phyloP scores from a whole-genome alignment of 495 filamentous ascomycete species.

The Hyaloscypha bicolor region DNA sequence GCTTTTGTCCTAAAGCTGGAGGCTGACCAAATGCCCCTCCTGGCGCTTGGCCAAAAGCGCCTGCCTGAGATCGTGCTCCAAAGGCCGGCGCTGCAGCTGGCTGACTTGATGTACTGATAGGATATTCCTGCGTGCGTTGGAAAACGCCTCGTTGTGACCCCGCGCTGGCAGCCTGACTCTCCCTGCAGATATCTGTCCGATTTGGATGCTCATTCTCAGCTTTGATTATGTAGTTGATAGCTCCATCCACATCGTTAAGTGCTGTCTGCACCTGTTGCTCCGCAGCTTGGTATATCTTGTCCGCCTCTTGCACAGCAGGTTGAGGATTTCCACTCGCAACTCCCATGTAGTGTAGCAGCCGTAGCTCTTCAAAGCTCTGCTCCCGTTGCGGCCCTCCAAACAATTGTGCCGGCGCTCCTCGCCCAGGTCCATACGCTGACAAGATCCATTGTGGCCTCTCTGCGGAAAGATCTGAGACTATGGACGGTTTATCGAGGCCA shows the following conservation, averaged over 20 bases:
- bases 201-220: conserved; percentile 78
- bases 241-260: conserved; percentile 67
- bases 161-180: conserved; percentile 16
- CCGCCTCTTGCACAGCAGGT: conserved; percentile 68
- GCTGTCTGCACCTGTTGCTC: conserved; percentile 69
- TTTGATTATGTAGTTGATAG: conserved; percentile 69
- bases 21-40: conserved; percentile 29
- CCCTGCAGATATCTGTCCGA: conserved; percentile 68
- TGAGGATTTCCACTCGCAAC: conserved; percentile 60
- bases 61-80: conserved; percentile 9
- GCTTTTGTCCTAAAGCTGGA: conserved; percentile 19
- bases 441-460: conserved; percentile 80
- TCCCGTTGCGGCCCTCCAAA: conserved; percentile 80
- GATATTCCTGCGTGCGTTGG: neutral
- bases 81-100: conserved; percentile 3
- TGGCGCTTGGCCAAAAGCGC: conserved; percentile 24
- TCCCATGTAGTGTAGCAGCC: conserved; percentile 66
- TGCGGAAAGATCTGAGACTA: conserved; percentile 64
- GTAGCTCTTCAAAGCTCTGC: conserved; percentile 81
- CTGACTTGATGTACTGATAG: conserved; percentile 23
- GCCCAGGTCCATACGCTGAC: conserved; percentile 77
- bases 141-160: neutral
- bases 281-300: conserved; percentile 56
- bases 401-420: conserved; percentile 72
- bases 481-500: conserved; percentile 51